A percentile compares a stretch with the other conserved stretches of the same genome.
Conservation (phyloP, 345 rosid genomes). For the Euphorbia pulcherrima region DNA sequence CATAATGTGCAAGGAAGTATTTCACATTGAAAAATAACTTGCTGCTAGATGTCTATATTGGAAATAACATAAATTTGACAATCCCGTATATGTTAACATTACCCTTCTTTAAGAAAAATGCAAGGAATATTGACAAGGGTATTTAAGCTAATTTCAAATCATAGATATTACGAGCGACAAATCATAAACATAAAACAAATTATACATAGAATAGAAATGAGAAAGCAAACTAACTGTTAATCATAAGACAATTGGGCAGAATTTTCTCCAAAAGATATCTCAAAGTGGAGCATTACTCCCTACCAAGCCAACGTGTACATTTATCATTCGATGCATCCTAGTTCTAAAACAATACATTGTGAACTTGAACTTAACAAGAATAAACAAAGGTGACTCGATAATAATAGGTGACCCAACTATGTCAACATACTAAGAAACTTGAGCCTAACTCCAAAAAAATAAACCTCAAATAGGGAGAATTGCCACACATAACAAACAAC, state of each 20-base stretch:
- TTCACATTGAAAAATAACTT: too few species aligned
- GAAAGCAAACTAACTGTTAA: not conserved
- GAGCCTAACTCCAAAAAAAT: not conserved
- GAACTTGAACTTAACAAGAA: not conserved
- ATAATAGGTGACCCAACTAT: not conserved
- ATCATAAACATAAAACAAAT: not conserved
- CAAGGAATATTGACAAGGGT: not conserved
- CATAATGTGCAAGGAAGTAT: not conserved
- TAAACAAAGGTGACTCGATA: not conserved
- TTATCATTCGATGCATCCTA: not conserved
- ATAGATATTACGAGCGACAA: not conserved
- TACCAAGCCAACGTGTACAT: not conserved
- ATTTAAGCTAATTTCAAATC: not conserved
- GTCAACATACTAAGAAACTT: not conserved
- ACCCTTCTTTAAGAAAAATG: not conserved
- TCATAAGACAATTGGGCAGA: not conserved
- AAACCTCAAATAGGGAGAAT: not conserved
- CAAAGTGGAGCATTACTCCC: not conserved
- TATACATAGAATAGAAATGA: not conserved
- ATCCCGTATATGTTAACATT: not conserved
- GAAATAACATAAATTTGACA: too few species aligned
- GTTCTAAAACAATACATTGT: not conserved
- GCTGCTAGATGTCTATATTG: too few species aligned
- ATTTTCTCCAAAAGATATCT: not conserved
- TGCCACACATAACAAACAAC: not conserved